Conservation (phyloP, 768 basidiomycete genomes). For the Gymnopilus junonius region DNA sequence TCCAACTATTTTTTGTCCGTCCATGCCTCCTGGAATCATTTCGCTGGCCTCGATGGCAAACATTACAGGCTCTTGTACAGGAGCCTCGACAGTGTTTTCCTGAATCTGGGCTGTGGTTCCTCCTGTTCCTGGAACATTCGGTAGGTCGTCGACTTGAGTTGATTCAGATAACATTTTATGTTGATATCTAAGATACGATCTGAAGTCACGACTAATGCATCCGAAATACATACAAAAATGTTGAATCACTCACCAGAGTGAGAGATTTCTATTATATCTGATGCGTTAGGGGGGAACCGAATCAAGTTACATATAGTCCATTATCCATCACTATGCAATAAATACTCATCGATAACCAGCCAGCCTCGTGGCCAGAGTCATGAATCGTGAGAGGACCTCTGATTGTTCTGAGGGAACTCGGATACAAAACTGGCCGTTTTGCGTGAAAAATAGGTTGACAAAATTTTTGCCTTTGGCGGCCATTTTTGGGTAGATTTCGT, state of each 20-base stretch:
- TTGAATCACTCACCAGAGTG: background rate
- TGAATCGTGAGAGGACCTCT: no score
- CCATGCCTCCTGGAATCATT: background rate
- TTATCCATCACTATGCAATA: background rate
- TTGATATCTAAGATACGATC: background rate
- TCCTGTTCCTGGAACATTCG: background rate
- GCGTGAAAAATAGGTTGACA: no score
- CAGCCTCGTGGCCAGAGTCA: slow-evolving; percentile 1
- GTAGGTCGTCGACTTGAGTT: background rate
- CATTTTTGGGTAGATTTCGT: no score
- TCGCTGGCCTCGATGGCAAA: background rate
- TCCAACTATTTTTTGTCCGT: slow-evolving; percentile 3
- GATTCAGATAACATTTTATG: background rate
- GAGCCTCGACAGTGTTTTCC: background rate
- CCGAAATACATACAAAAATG: background rate
- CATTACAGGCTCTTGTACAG: background rate
- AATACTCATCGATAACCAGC: background rate
- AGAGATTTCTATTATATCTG: background rate
- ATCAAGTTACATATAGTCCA: background rate
- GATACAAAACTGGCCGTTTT: no score
- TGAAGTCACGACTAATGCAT: background rate
- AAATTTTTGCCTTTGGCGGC: no score
- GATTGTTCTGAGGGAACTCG: no score
- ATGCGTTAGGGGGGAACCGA: background rate
- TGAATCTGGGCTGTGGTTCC: background rate